Percentiles rank a stretch among this genome's conserved stretches.
Conservation (phyloP, 768 basidiomycete species). For the Rhizopogon vesiculosus region DNA sequence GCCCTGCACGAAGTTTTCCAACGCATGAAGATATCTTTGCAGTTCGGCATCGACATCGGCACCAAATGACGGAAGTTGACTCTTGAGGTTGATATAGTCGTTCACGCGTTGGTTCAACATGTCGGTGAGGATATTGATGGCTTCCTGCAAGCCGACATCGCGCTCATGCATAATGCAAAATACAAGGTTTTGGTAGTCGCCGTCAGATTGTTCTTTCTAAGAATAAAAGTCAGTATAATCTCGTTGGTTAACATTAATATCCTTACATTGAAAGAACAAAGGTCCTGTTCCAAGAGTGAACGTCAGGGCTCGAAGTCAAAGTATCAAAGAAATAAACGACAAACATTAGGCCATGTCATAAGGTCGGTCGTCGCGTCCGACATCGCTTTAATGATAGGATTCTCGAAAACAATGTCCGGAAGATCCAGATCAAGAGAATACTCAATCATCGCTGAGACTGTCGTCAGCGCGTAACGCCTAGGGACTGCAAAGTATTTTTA, state of each 20-base stretch:
- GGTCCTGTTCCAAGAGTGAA: slow-evolving; percentile 15
- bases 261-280: slow-evolving; percentile 25
- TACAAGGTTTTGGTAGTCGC: slow-evolving; percentile 36
- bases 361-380: slow-evolving; percentile 36
- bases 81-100: slow-evolving; percentile 28
- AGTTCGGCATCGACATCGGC: slow-evolving; percentile 29
- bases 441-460: slow-evolving; percentile 27
- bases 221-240: slow-evolving; percentile 3
- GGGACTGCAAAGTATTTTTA: slow-evolving; percentile 5
- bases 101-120: slow-evolving; percentile 32
- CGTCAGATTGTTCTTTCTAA: slow-evolving; percentile 35
- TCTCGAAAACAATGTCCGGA: slow-evolving; percentile 31
- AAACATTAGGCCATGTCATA: slow-evolving; percentile 38
- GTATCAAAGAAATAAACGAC: slow-evolving; percentile 9
- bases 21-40: slow-evolving; percentile 26
- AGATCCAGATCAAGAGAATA: slow-evolving; percentile 34
- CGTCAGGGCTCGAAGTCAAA: slow-evolving; percentile 9
- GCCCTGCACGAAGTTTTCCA: slow-evolving; percentile 35
- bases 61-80: slow-evolving; percentile 30
- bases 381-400: slow-evolving; percentile 29
- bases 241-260: slow-evolving; percentile 5
- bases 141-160: slow-evolving; percentile 27
- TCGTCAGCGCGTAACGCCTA: background rate
- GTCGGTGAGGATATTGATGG: slow-evolving; percentile 31
- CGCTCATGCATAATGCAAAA: slow-evolving; percentile 35